Conservation (phyloP, 306 rosid genomes). For the Sophora flavescens region DNA sequence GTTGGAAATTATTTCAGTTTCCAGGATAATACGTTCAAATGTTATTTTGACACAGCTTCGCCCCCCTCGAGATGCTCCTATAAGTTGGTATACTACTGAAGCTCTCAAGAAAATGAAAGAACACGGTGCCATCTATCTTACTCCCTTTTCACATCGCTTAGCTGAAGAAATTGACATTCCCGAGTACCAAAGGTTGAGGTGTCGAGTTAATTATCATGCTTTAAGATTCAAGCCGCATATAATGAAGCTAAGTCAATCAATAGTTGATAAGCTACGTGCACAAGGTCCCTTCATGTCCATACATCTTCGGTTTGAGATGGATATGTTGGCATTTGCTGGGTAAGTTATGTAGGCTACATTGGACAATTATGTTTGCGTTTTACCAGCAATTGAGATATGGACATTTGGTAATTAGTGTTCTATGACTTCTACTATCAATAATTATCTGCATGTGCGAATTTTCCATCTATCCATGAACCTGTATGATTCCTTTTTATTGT, state of each 20-base stretch:
- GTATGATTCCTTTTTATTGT: not conserved
- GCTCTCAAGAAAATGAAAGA: conserved; percentile 92
- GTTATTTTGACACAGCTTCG: conserved; percentile 68
- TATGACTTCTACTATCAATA: not conserved
- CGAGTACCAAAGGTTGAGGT: conserved; percentile 95
- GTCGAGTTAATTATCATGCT: conserved; percentile 98
- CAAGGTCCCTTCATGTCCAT: conserved; percentile 96
- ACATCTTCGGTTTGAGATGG: conserved; percentile 99
- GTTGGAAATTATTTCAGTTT: conserved; percentile 39
- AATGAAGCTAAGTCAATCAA: conserved; percentile 86
- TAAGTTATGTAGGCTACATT: conserved; percentile 49
- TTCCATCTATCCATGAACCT: conserved; percentile 2
- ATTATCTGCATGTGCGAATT: conserved; percentile 20
- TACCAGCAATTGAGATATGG: conserved; percentile 17
- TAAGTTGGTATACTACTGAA: conserved; percentile 82
- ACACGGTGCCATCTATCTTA: conserved; percentile 92
- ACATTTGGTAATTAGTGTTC: conserved; percentile 21
- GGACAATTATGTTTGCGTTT: conserved; percentile 35
- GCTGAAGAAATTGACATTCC: conserved; percentile 93
- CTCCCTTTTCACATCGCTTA: conserved; percentile 98
- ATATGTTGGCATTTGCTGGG: conserved; percentile 99
- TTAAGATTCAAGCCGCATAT: conserved; percentile 91
- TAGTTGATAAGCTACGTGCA: conserved; percentile 89
- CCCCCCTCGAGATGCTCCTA: conserved; percentile 92
- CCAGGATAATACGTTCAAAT: conserved; percentile 37